A percentile compares a stretch with the other conserved stretches of the same genome.
Conservation (phyloP, 345 rosid species). For the Noccaea caerulescens region DNA sequence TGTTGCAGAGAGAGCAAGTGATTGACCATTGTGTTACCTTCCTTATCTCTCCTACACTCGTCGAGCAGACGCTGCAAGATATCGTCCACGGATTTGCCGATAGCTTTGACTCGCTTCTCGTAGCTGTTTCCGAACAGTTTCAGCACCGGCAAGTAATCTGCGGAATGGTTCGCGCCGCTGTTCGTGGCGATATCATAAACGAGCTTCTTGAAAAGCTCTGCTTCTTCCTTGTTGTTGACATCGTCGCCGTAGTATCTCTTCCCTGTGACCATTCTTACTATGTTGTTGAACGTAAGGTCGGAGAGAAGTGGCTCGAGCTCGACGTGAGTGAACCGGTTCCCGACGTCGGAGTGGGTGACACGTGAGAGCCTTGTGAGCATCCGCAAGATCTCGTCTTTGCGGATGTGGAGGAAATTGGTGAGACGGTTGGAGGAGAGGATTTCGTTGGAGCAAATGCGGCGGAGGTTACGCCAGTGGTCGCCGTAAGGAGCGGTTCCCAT, state of each 20-base stretch:
- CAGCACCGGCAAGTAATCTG: slow-evolving; percentile 41
- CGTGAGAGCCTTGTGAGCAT: slow-evolving; percentile 46
- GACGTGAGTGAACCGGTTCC: slow-evolving; percentile 35
- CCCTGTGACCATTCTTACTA: slow-evolving; percentile 59
- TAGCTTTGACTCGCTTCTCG: slow-evolving; percentile 25
- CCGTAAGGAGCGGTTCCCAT: slow-evolving; percentile 51
- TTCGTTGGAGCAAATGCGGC: slow-evolving; percentile 51
- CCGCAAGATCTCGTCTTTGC: slow-evolving; percentile 55
- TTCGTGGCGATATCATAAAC: slow-evolving; percentile 37
- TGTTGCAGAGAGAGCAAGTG: slow-evolving; percentile 46
- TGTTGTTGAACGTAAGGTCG: slow-evolving; percentile 48
- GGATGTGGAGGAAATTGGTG: slow-evolving; percentile 35
- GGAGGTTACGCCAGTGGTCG: slow-evolving; percentile 74
- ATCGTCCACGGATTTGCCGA: slow-evolving; percentile 35
- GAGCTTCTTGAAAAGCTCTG: slow-evolving; percentile 46
- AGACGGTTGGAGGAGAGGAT: slow-evolving; percentile 62
- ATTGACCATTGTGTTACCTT: slow-evolving; percentile 42
- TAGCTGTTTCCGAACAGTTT: slow-evolving; percentile 38
- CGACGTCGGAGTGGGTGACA: slow-evolving; percentile 35
- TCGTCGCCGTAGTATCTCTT: slow-evolving; percentile 62
- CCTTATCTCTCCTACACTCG: slow-evolving; percentile 35
- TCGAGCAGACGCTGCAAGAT: slow-evolving; percentile 46
- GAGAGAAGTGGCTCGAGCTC: slow-evolving; percentile 34
- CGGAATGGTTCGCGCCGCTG: slow-evolving; percentile 39
- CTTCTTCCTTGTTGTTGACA: slow-evolving; percentile 45